Evolutionary conservation across 352 stramenopile genomes (phyloP), one percentile per base, ranked within the genome.

Genomic region (Globisporangium spiculum): DNA sequence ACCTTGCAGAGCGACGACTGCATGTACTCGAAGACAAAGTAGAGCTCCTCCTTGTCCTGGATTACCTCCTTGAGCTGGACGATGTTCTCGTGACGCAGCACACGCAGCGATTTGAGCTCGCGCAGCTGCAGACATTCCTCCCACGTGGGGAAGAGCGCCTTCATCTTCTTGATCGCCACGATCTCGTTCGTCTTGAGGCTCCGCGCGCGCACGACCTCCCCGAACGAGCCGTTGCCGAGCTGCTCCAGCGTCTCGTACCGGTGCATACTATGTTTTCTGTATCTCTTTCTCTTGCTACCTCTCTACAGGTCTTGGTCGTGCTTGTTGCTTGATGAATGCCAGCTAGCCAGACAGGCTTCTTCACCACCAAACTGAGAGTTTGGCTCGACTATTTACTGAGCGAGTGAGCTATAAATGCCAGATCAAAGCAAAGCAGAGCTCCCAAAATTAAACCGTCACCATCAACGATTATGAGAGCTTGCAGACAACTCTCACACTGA

Each of bases 171-270:
- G 69, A 96, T 88, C 14, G 87, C 88, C 20, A 96, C 90, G 32
- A 96, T 75, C 66, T 98, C 95, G 34, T 92, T 86, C 7, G 90
- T 98, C 70, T 96, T 91, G 52, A 89, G 81, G 73, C 90, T 98
- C 18, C 93, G 83, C 16, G 95, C 95, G 66, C 96, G 95, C 24
- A 92, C 78, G 24, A 99, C 96, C 48, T 95, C 92, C 8, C 96
- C 94, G 68, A 98, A 99, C 38, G 96, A 95, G 27, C 95, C 95
- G 74, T 98, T 92, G 26, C 96, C 96, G 20, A 98, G 75, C 56
- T 85, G 79, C 70, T 98, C 93, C 10, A 96, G 88, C 38, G 98
- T 77, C 77, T 98, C 92, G 75, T 98, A 98, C 16, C 90, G 83
- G 67, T 98, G 97, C 89, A 96, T 32, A 6, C 27, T 32, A 32